phyloP scores from a whole-genome alignment of 1,139 yeast species.

The Yamadazyma taylorii region DNA sequence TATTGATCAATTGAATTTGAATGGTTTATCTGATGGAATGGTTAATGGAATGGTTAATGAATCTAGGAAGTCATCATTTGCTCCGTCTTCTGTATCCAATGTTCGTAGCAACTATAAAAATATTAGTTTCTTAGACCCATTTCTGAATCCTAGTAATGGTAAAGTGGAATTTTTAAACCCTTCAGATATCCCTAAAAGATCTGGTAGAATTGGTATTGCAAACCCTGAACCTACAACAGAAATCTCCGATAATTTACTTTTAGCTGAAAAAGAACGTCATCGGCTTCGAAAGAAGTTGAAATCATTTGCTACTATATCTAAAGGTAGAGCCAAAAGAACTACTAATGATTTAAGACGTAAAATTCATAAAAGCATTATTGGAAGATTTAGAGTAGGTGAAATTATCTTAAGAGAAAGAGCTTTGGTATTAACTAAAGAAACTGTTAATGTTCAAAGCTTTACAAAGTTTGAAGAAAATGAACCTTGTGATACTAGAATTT shows the following conservation, averaged over 20 bases:
- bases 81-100: too few relatives aligned
- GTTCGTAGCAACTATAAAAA: too few relatives aligned
- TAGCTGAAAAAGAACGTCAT: constrained; percentile 23
- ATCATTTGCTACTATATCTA: constrained; percentile 25
- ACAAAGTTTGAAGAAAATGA: constrained; percentile 39
- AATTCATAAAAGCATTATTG: constrained; percentile 24
- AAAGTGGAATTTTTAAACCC: background rate
- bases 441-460: constrained; percentile 18
- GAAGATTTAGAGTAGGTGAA: constrained; percentile 51
- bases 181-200: background rate
- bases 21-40: background rate
- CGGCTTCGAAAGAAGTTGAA: constrained; percentile 23
- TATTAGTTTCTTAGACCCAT: too few relatives aligned
- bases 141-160: too few relatives aligned
- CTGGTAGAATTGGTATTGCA: constrained; percentile 7
- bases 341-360: constrained; percentile 21
- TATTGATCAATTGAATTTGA: background rate
- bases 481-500: constrained; percentile 51
- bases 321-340: constrained; percentile 20
- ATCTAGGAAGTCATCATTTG: too few relatives aligned
- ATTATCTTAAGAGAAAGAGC: constrained; percentile 64
- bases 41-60: too few relatives aligned
- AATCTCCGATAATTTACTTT: constrained; percentile 9
- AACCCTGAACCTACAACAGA: constrained; percentile 16
- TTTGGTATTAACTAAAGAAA: constrained; percentile 48